Conservation (phyloP, 148 eudicot species). For the Persicaria tinctoria region DNA sequence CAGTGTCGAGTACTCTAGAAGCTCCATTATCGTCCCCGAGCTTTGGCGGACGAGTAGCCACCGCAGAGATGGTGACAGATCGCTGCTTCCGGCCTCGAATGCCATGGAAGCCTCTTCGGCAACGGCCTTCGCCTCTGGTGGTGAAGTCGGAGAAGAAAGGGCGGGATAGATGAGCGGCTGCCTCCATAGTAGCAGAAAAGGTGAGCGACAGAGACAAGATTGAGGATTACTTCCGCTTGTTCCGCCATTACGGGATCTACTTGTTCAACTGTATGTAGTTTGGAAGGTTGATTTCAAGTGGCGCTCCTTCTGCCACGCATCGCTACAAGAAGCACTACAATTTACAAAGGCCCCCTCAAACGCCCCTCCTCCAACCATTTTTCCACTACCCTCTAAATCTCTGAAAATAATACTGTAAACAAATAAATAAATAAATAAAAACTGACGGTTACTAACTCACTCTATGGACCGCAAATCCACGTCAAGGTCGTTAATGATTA, state of each 20-base stretch:
- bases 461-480: no score
- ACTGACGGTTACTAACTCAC: no score
- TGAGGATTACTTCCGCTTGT: not conserved
- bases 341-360: no score
- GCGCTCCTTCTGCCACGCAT: no score
- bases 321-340: no score
- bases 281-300: no score
- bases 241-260: not conserved
- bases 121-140: not conserved
- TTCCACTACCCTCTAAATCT: no score
- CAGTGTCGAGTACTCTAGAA: conserved; percentile 1
- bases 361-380: no score
- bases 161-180: conserved; percentile 6
- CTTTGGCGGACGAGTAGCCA: conserved; percentile 11
- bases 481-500: no score
- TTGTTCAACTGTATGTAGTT: no score
- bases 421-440: no score
- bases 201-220: not conserved
- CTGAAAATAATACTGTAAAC: no score
- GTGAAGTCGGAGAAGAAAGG: conserved; percentile 11
- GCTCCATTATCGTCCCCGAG: conserved; percentile 8
- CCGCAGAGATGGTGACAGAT: not conserved
- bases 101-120: not conserved
- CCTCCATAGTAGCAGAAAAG: conserved; percentile 1
- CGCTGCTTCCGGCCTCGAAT: not conserved